Evolutionary conservation across 768 basidiomycete genomes (phyloP).

Genomic region (Suillus weaverae): DNA sequence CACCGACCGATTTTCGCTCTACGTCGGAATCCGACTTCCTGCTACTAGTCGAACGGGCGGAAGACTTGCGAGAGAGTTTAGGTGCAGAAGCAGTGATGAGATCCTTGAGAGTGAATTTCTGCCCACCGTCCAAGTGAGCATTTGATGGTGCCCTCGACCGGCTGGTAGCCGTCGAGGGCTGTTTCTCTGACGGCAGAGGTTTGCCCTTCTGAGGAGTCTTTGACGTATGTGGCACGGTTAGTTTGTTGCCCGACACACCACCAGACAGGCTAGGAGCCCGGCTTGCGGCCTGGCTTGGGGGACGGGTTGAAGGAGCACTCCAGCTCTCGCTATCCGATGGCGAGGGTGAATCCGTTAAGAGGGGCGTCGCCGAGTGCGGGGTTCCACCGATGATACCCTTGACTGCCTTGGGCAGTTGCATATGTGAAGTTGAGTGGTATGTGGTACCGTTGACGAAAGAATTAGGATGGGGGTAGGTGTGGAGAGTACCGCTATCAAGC

Average conservation of each 20-base stretch:
- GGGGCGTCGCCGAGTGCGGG: conserved; percentile 38
- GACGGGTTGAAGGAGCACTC: conserved; percentile 61
- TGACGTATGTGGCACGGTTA: conserved; percentile 31
- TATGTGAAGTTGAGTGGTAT: conserved; percentile 19
- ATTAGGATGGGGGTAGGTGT: conserved; percentile 12
- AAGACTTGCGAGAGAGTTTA: conserved; percentile 71
- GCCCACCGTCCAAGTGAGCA: conserved; percentile 57
- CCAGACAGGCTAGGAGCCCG: conserved; percentile 38
- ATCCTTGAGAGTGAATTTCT: conserved; percentile 84
- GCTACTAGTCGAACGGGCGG: conserved; percentile 66
- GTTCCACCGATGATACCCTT: conserved; percentile 18
- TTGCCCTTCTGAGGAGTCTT: conserved; percentile 21
- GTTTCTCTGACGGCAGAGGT: conserved; percentile 15
- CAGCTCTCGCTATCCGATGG: conserved; percentile 58
- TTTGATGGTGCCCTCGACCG: conserved; percentile 42
- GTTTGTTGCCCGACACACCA: conserved; percentile 40
- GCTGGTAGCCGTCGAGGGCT: conserved; percentile 20
- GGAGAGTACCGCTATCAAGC: conserved; percentile 30
- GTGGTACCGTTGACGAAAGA: conserved; percentile 15
- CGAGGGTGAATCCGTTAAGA: conserved; percentile 48
- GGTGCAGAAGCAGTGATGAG: conserved; percentile 65
- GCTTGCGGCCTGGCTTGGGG: conserved; percentile 55
- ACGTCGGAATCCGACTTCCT: conserved; percentile 69
- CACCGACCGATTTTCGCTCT: conserved; percentile 43
- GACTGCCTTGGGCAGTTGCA: conserved; percentile 18